These are phyloP conservation scores for Aaosphaeria pasadenensis DNA, from an alignment of 2,329 filamentous ascomycete species.

Conservation along the genomic window DNA sequence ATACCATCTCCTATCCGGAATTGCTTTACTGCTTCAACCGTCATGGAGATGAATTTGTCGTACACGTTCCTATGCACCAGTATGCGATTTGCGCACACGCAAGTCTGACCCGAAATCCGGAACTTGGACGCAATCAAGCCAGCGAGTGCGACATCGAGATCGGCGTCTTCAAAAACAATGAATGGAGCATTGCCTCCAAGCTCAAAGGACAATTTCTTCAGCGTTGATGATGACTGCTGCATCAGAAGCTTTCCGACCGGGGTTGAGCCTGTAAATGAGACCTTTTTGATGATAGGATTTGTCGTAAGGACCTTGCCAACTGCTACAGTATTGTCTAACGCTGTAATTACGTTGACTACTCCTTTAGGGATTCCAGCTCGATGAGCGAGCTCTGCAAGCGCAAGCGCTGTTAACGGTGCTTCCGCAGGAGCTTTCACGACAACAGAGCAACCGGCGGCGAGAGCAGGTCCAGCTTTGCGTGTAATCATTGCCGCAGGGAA, in stretches of 20 bases:
- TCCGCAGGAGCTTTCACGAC: conserved; percentile 89
- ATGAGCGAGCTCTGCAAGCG: conserved; percentile 79
- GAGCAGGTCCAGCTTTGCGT: conserved; percentile 57
- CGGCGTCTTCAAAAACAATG: conserved; percentile 94
- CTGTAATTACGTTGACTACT: conserved; percentile 85
- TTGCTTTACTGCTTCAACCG: conserved; percentile 67
- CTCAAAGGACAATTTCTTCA: conserved; percentile 87
- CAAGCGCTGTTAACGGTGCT: conserved; percentile 87
- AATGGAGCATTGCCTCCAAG: conserved; percentile 94
- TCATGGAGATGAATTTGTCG: conserved; percentile 66
- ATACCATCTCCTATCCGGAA: conserved; percentile 79
- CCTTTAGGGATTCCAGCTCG: conserved; percentile 87
- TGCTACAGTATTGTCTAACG: conserved; percentile 69
- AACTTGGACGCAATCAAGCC: conserved; percentile 88
- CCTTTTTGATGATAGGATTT: conserved; percentile 74
- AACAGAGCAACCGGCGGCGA: conserved; percentile 96
- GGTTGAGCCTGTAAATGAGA: conserved; percentile 85
- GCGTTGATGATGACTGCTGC: conserved; percentile 79
- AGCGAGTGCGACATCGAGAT: conserved; percentile 77
- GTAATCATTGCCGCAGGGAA: conserved; percentile 58
- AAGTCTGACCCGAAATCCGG: conserved; percentile 92
- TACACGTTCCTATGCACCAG: conserved; percentile 78
- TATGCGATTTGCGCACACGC: conserved; percentile 75
- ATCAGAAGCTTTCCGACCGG: conserved; percentile 73
- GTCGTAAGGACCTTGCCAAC: conserved; percentile 77